phyloP scores from a whole-genome alignment of 31 red algal species.

The Pterothamnion heteromorphum region DNA sequence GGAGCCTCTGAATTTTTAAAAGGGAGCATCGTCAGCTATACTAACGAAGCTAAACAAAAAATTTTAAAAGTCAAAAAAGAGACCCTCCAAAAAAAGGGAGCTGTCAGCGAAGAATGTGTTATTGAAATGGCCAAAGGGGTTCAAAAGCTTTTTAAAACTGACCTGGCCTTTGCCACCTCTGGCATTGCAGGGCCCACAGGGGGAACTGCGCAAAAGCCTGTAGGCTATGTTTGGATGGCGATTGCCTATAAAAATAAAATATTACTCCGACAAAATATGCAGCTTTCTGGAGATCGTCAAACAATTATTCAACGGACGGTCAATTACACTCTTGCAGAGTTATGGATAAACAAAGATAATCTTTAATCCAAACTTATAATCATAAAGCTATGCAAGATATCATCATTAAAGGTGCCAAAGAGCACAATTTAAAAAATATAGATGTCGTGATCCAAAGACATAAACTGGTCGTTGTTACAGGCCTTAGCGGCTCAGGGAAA shows the following conservation, averaged over 20 bases:
- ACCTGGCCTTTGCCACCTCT: not conserved
- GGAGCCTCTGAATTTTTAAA: not conserved
- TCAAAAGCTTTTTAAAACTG: not conserved
- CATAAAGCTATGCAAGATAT: no score
- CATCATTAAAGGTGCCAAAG: not conserved
- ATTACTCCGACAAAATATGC: no score
- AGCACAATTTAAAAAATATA: slow-evolving; percentile 45
- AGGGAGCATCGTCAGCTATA: not conserved
- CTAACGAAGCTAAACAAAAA: not conserved
- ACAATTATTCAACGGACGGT: no score
- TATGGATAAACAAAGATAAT: no score
- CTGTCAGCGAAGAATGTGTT: not conserved
- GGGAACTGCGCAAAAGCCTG: not conserved
- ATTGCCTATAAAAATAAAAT: not conserved
- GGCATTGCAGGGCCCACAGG: not conserved
- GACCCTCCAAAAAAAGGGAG: not conserved
- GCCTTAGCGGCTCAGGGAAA: slow-evolving; percentile 25
- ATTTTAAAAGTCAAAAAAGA: not conserved
- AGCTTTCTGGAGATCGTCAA: no score
- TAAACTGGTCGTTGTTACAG: slow-evolving; percentile 30
- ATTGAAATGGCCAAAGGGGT: not conserved
- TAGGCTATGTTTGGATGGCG: not conserved
- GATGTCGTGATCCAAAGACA: slow-evolving; percentile 6
- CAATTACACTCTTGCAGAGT: no score
- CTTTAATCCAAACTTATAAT: no score